A percentile compares a stretch with the other conserved stretches of the same genome.
phyloP scores from a whole-genome alignment of 2,329 filamentous ascomycete genomes.

The Knoxdaviesia capensis region DNA sequence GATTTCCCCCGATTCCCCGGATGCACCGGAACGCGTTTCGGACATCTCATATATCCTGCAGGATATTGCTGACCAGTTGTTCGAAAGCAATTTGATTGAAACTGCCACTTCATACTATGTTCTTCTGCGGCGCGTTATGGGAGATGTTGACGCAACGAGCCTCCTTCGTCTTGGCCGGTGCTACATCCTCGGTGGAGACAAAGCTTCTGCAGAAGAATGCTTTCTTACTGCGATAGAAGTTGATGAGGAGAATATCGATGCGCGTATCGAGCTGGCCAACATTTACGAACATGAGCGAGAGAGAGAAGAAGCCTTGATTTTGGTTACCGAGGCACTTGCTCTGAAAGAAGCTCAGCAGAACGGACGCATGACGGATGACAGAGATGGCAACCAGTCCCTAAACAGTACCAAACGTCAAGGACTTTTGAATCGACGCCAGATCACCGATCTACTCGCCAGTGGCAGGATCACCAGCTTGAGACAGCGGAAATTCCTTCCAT shows the following conservation, averaged over 20 bases:
- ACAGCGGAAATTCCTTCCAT: constrained; percentile 10
- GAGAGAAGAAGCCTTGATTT: constrained; percentile 56
- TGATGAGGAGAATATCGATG: constrained; percentile 53
- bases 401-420: no score
- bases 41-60: constrained; percentile 65
- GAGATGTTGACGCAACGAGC: constrained; percentile 28
- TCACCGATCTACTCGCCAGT: no score
- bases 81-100: constrained; percentile 13
- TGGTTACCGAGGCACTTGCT: constrained; percentile 55
- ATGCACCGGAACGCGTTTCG: constrained; percentile 1
- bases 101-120: constrained; percentile 36
- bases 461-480: no score
- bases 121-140: constrained; percentile 26
- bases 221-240: constrained; percentile 56
- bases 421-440: no score
- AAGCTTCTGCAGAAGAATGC: constrained; percentile 53
- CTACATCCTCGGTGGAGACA: constrained; percentile 41
- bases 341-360: constrained; percentile 28
- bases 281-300: constrained; percentile 62
- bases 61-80: constrained; percentile 34
- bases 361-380: neutral
- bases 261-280: constrained; percentile 60
- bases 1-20: constrained; percentile 37
- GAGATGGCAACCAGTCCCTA: neutral
- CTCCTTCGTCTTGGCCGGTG: constrained; percentile 43